Base-by-base conservation (phyloP, 202 grass and related monocot genomes). In the Schoenoplectus triqueter region DNA sequence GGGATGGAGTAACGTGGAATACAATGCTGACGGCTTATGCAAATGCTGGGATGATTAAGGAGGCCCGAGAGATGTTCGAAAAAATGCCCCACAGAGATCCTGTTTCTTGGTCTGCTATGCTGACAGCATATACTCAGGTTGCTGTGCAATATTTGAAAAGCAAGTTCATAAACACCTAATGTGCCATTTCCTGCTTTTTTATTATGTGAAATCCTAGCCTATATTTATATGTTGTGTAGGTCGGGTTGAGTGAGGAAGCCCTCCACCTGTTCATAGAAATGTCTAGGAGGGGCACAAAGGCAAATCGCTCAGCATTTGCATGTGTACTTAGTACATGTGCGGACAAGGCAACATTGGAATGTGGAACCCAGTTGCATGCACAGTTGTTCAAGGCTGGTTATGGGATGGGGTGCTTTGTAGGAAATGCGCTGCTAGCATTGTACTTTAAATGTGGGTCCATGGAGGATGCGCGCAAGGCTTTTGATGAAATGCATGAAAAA, bases 381-480 rank as follows among this genome's bases (percentile, higher is more conserved):
- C 90, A 88, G 81, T 85, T 98, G 72, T 76, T 98, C 64, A 95
- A 92, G 86, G 81, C 91, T 82, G 92, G 95, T 6, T 95, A 91
- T 61, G 91, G 85, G 2, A 78, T 92, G 81, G 91, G 91, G 7
- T 95, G 86, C 51, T 98, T 98, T 89, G 92, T 95, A 67, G 95
- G 92, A 2, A 95, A 98, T 90, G 92, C 92, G 0, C 87, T 98
- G 42, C 50, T 98, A 81, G 87, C 92, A 51, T 93, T 98, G 92
- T 98, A 98, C 64, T 95, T 95, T 63, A 98, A 95, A 95, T 98
- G 95, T 6, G 95, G 95, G n/a, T 85, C 65, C 64, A 86, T 93
- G 89, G 87, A 92, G 47, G 82, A 93, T 62, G 95, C 92, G 52
- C 80, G 55, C 19, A 90, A 88, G 84, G 87, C 81, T 65, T 98